A percentile compares a stretch with the other conserved stretches of the same genome.
Evolutionary conservation across 129 eudicot species (phyloP).

Genomic region (Lactuca sativa): DNA sequence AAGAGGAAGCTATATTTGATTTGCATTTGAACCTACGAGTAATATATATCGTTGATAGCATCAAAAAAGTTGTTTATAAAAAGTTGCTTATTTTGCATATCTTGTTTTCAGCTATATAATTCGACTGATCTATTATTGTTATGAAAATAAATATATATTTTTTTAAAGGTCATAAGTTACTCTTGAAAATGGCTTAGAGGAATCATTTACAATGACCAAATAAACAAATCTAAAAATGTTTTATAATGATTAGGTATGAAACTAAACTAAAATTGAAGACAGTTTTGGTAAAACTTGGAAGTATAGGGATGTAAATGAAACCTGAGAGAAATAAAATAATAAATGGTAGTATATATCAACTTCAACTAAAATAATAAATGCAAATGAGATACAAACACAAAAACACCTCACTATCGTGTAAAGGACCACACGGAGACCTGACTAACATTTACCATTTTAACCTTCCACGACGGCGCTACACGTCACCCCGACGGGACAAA

Average conservation of each 20-base stretch:
- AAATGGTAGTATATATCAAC: constrained; percentile 13
- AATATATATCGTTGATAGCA: neutral
- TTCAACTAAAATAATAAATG: constrained; percentile 28
- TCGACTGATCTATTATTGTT: too few species aligned
- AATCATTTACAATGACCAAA: too few species aligned
- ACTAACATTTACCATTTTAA: constrained; percentile 22
- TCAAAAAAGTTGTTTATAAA: too few species aligned
- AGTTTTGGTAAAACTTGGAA: neutral
- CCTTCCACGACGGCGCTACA: constrained; percentile 24
- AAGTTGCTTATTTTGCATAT: too few species aligned
- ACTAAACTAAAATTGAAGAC: neutral
- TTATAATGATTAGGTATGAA: neutral
- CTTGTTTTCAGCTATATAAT: too few species aligned
- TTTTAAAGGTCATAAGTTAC: neutral
- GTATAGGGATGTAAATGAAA: constrained; percentile 11
- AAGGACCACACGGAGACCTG: constrained; percentile 30
- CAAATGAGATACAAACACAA: constrained; percentile 29
- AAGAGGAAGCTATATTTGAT: neutral
- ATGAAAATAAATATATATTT: too few species aligned
- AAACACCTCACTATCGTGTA: constrained; percentile 23
- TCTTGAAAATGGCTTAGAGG: neutral
- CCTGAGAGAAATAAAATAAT: neutral
- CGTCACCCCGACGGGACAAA: constrained; percentile 17
- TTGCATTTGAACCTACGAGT: neutral
- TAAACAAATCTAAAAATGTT: too few species aligned